Evolutionary conservation across 2,329 filamentous ascomycete species (phyloP).

Genomic region (Diaporthe sp.): DNA sequence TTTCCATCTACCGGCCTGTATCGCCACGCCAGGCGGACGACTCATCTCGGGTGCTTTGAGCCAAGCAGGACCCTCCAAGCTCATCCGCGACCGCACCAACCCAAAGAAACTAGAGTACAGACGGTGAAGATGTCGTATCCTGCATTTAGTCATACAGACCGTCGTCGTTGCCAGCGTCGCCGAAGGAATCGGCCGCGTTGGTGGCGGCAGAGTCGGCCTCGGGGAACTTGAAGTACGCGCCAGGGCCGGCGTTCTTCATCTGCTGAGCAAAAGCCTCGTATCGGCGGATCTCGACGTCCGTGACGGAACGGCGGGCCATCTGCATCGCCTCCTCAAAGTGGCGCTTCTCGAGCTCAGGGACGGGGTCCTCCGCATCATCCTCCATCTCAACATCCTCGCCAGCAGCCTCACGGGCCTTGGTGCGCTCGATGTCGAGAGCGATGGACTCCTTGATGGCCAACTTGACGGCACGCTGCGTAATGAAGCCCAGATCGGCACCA

Average conservation of each 20-base stretch:
- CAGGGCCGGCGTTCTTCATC: constrained; percentile 98
- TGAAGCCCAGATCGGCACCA: constrained; percentile 98
- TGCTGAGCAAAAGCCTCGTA: constrained; percentile 99
- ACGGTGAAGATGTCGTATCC: constrained; percentile 42
- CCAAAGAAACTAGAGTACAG: constrained; percentile 62
- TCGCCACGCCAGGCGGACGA: constrained; percentile 7
- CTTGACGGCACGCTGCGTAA: constrained; percentile 99
- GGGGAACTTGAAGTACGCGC: constrained; percentile 98
- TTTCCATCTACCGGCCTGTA: constrained; percentile 4
- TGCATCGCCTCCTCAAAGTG: constrained; percentile 99
- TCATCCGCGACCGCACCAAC: constrained; percentile 10
- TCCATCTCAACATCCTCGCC: constrained; percentile 87
- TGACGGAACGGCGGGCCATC: constrained; percentile 92
- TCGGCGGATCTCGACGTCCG: constrained; percentile 95
- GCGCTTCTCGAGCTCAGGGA: constrained; percentile 93
- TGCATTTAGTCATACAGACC: constrained; percentile 90
- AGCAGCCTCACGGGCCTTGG: constrained; percentile 88
- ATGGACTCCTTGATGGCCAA: constrained; percentile 99
- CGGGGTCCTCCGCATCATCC: constrained; percentile 86
- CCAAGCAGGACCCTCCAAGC: background rate
- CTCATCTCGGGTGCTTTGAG: constrained; percentile 4
- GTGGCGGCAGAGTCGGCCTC: constrained; percentile 76
- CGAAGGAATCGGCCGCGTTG: constrained; percentile 75
- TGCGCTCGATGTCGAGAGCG: constrained; percentile 85
- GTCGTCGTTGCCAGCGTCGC: constrained; percentile 92